Evolutionary conservation across 768 basidiomycete genomes (phyloP), one percentile per base, ranked within the genome.

Genomic region (Serendipita sp.): DNA sequence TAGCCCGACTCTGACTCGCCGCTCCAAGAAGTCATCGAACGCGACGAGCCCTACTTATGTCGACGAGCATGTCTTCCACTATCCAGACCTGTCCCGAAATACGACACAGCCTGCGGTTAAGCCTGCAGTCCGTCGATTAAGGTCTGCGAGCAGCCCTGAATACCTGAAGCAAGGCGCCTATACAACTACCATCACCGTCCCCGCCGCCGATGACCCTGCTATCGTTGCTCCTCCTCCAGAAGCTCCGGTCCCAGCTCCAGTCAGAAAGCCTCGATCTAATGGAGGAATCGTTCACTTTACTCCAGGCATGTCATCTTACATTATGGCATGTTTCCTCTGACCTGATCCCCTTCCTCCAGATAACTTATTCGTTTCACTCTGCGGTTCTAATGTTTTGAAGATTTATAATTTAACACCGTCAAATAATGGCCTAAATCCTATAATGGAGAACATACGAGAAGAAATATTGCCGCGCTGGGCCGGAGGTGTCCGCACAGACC

Each of bases 1-100:
- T 23, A 60, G 56, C 34, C 56, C 56, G 35, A 60, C 56, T 35
- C 28, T 60, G 56, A 60, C 56, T 60, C 56, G 56, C 28, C 56
- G 56, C 28, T 60, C 56, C 23, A 35, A 35, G 8, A 30, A 36
- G 23, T 60, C 56, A n/a, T 60, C 56, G 28, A n/a, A 60, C 56
- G 56, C 56, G 23, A 60, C 56, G 23, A 60, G 56, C 56, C 56
- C 56, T 28, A 60, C 56, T 4, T 60, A 60, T 35, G 34, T 36
- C 56, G 56, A 60, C 11, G 56, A 60, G 34, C 56, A 60, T 38
- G 30, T 60, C 56, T 23, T 60, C 32, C 28, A 32, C 8, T 36
- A 60, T 38, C 48, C 48, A 18, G 48, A 52, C 18, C 18, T 52
- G 16, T 23, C 18, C n/a, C 28, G 34, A 4, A 60, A 38, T 60